Conservation (phyloP, 106 monocot species). For the Acanthochlamys bracteata region DNA sequence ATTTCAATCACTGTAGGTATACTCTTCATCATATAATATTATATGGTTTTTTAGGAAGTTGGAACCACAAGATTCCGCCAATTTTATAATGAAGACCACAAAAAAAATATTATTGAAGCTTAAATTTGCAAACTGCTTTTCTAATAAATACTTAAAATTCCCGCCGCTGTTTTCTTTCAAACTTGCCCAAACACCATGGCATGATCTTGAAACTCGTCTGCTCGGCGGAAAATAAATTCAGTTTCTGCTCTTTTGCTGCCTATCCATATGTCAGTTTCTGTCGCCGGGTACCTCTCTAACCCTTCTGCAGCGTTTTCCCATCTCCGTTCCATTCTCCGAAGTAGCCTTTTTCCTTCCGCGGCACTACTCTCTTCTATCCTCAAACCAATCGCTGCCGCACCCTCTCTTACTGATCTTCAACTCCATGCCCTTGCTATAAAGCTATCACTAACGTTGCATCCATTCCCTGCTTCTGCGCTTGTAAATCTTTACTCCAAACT, state of each 20-base stretch:
- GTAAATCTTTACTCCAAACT: constrained; percentile 25
- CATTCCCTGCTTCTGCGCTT: constrained; percentile 41
- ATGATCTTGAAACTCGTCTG: too few species aligned
- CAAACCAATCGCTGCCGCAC: constrained; percentile 10
- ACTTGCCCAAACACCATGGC: too few species aligned
- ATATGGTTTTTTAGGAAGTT: too few species aligned
- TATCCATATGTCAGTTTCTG: constrained; percentile 42
- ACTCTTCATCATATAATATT: too few species aligned
- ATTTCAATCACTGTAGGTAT: too few species aligned
- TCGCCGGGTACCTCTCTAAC: constrained; percentile 13
- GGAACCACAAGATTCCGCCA: too few species aligned
- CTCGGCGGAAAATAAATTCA: too few species aligned
- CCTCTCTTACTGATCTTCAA: constrained; percentile 14
- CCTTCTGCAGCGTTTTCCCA: constrained; percentile 6
- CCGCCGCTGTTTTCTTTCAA: too few species aligned
- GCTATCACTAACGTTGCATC: constrained; percentile 25
- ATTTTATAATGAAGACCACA: too few species aligned
- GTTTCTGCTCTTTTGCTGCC: constrained; percentile 24
- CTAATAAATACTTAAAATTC: too few species aligned
- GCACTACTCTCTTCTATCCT: constrained; percentile 43
- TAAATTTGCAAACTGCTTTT: too few species aligned
- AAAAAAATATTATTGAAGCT: too few species aligned
- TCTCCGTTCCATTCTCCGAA: constrained; percentile 26
- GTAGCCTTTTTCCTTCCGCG: constrained; percentile 30
- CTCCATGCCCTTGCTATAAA: constrained; percentile 42